phyloP scores from a whole-genome alignment of 305 asterid species.

The Fraxinus platypoda region DNA sequence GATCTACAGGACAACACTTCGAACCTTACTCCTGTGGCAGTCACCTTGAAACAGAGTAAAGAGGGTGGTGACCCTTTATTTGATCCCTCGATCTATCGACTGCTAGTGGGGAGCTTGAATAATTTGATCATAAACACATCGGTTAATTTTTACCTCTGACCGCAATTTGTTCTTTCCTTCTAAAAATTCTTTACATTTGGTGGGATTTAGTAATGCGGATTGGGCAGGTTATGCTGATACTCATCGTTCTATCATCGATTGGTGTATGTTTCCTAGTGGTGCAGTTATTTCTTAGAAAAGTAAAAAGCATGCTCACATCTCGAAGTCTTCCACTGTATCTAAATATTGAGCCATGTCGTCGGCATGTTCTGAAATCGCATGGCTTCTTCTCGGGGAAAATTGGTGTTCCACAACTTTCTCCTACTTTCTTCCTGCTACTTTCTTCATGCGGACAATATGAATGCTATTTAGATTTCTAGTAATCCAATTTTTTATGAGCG shows the following conservation, averaged over 20 bases:
- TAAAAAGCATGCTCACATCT: not conserved
- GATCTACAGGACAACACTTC: not conserved
- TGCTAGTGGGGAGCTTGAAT: not conserved
- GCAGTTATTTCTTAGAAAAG: not conserved
- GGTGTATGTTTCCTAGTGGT: not conserved
- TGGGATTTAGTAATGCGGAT: not conserved
- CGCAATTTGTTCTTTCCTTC: not conserved
- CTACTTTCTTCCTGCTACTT: not conserved
- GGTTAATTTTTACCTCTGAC: not conserved
- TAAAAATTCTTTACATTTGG: not conserved
- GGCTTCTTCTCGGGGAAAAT: not conserved
- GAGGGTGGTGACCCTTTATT: not conserved
- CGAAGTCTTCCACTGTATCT: not conserved
- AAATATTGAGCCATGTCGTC: not conserved
- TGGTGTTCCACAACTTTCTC: not conserved
- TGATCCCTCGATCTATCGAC: not conserved
- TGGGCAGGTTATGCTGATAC: not conserved
- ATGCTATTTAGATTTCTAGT: not conserved
- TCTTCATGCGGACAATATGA: not conserved
- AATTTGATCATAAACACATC: not conserved
- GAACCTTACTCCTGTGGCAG: not conserved
- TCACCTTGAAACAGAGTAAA: not conserved
- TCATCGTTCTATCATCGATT: not conserved
- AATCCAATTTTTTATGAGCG: not conserved
- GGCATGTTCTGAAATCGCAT: not conserved